Evolutionary conservation across 306 rosid species (phyloP).

Genomic region (Styphnolobium japonicum): DNA sequence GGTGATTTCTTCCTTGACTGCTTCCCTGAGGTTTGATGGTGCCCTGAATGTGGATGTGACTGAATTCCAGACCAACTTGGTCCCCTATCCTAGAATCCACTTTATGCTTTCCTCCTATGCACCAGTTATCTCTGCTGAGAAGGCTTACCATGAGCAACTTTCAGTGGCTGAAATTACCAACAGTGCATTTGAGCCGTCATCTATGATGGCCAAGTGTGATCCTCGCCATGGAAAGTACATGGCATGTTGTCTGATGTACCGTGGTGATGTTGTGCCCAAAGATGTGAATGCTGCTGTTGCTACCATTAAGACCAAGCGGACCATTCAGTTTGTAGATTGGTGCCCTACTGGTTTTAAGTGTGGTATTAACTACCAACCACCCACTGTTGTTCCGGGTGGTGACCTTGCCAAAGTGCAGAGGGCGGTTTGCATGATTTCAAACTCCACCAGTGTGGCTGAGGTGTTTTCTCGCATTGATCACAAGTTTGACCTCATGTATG

Average conservation of each 20-base stretch:
- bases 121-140: constrained; percentile 86
- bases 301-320: constrained; percentile 87
- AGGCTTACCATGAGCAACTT: constrained; percentile 86
- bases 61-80: constrained; percentile 91
- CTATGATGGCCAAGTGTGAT: constrained; percentile 97
- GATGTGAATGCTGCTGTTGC: constrained; percentile 92
- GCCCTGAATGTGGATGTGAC: constrained; percentile 89
- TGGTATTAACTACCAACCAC: constrained; percentile 93
- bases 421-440: constrained; percentile 89
- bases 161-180: constrained; percentile 91
- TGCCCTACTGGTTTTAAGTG: constrained; percentile 97
- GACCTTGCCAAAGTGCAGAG: constrained; percentile 96
- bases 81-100: constrained; percentile 92
- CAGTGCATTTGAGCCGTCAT: constrained; percentile 93
- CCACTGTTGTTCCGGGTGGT: constrained; percentile 92
- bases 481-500: constrained; percentile 91
- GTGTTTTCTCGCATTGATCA: constrained; percentile 88
- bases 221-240: constrained; percentile 95
- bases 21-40: constrained; percentile 88
- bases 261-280: constrained; percentile 94
- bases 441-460: constrained; percentile 92
- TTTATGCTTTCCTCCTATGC: constrained; percentile 97
- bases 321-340: constrained; percentile 93
- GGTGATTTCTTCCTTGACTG: constrained; percentile 90
- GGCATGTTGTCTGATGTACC: constrained; percentile 96